Evolutionary conservation across 176 grass and related monocot species (phyloP), one percentile per base, ranked within the genome.

Genomic region (Triticum monococcum): DNA sequence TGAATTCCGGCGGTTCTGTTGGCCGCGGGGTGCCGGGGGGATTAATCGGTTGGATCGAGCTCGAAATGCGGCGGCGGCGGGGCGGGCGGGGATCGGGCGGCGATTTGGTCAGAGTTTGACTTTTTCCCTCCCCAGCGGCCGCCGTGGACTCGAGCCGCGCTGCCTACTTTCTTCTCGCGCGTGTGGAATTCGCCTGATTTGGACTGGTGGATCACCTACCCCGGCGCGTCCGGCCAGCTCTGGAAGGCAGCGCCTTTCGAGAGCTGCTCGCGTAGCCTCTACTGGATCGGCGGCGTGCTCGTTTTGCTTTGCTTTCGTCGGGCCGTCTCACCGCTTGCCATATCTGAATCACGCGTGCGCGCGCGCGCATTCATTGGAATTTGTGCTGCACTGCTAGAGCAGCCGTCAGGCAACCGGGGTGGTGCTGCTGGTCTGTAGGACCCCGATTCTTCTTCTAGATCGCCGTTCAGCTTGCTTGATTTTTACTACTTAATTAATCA

Each of bases 101-200:
- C 10, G 84, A 54, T 84, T 81, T 73, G 80, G 87, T 87, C 82
- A 81, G 57, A 82, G 57, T 81, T 88, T 82, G 88, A 93, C 88
- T 88, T 88, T 79, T 88, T 70, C 22, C 75, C 1, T 88, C 77
- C 16, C 75, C 13, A 75, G 89, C 81, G 36, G 18, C 68, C 81
- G 6, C 25, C 8, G 41, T 87, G 68, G 81, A 84, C 76, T 87
- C 22, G 4, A 3, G 10, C 8, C 22, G 2, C 57, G 12, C 78
- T 75, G 75, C 25, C 67, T 68, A n/a, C 68, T 79, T 11, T 1
- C 18, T 18, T 54, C 0, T 16, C 5, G 17, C 2, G 54, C 0
- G 54, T 3, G 22, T 52, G 3, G 72, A 90, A 75, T 82, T 26
- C 72, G 20, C 33, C 79, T 93, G 68, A 72, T 90, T 82, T 90